Evolutionary conservation across 2,329 filamentous ascomycete genomes (phyloP).

Genomic region (Colletotrichum tofieldiae): DNA sequence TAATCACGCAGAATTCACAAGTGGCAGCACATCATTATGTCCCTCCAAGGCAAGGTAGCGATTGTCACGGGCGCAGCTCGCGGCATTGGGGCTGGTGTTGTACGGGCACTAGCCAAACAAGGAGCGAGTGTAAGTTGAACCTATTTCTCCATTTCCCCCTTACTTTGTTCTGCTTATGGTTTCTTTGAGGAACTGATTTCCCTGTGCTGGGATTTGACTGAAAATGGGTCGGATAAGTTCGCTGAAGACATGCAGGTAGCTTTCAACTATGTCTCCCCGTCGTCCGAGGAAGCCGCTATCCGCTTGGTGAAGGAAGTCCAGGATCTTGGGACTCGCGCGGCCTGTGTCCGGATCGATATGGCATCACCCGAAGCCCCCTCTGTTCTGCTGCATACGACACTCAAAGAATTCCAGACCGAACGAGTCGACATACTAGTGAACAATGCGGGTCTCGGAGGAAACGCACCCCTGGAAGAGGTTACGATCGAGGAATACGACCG

Average conservation of each 20-base stretch:
- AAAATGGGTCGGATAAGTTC: background rate
- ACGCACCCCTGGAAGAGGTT: slow-evolving; percentile 22
- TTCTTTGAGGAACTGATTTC: background rate
- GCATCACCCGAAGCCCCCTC: slow-evolving; percentile 24
- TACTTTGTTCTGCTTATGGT: too few relatives aligned
- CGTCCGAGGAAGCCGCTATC: slow-evolving; percentile 14
- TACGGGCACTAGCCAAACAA: slow-evolving; percentile 74
- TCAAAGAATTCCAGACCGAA: slow-evolving; percentile 22
- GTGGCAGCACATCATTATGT: too few relatives aligned
- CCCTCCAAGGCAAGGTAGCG: slow-evolving; percentile 21
- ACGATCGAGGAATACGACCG: slow-evolving; percentile 30
- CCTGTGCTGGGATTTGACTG: background rate
- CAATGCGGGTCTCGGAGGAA: slow-evolving; percentile 28
- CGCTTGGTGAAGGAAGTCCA: slow-evolving; percentile 19
- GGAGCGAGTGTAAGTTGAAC: slow-evolving; percentile 53
- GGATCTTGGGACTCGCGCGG: slow-evolving; percentile 20
- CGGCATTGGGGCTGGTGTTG: slow-evolving; percentile 72
- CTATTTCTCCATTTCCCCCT: background rate
- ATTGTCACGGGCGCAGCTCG: slow-evolving; percentile 36
- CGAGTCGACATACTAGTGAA: slow-evolving; percentile 28
- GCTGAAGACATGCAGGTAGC: background rate
- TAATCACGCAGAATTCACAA: background rate
- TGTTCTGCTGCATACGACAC: background rate
- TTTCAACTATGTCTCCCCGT: slow-evolving; percentile 35
- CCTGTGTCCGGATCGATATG: slow-evolving; percentile 21